Base-by-base conservation (phyloP, 805 yeast genomes). In the Ogataea pilisensis region DNA sequence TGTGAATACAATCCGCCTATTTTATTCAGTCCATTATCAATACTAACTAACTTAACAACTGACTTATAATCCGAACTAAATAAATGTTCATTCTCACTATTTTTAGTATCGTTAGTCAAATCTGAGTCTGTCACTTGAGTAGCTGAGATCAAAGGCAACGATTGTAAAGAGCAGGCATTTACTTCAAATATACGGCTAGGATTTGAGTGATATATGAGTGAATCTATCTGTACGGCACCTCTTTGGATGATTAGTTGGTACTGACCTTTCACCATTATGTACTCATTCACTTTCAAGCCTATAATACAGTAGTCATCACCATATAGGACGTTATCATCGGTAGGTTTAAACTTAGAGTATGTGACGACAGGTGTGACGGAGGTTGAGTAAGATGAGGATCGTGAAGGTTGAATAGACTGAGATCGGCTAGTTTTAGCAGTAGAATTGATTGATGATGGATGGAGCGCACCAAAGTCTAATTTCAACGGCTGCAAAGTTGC, bases 141-240 rank as follows among this genome's bases (percentile, higher is more conserved):
- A 7, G 75, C 63, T 5, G 68, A 61, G 0, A 78, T 60, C 13
- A 72, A 49, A 0, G 83, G 82, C 2, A 70, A 20, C 0, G 72
- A 51, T 16, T 44, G 50, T 1, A 68, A 39, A 45, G 73, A 44
- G 44, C 66, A 24, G 35, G 60, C 73, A 49, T 41, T 66, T 54
- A 57, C 61, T 30, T 39, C 51, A 16, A 41, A 49, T 3, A 38
- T 30, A 8, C 24, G 12, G 2, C 17, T 8, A 5, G 43, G 45
- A 24, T 46, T 46, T 16, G 60, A 65, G 50, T 51, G 70, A 49
- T 60, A 60, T 1, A 55, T 31, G 16, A 60, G 40, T 48, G 70
- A 65, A 46, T 79, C 78, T 1, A 78, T 44, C 3, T 58, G 45
- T 0, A 75, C 53, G 0, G 73, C 70, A 14, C 85, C 85, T 38